Evolutionary conservation across 2,329 filamentous ascomycete species (phyloP), one percentile per base, ranked within the genome.

Genomic region (Hypoxylon sp.): DNA sequence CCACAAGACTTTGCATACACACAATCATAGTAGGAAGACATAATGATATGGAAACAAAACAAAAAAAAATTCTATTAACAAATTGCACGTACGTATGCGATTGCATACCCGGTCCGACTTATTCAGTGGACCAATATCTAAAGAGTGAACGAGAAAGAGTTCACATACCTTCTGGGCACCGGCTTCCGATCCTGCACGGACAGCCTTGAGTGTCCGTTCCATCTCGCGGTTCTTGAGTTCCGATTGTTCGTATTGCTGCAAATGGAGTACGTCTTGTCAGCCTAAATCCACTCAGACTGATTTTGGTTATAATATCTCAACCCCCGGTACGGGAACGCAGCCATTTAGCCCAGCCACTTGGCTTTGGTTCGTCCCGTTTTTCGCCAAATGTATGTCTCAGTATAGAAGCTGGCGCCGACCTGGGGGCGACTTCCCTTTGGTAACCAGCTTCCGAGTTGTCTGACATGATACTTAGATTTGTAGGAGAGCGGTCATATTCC

Each of bases 221-320:
- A 88, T 76, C 60, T 88, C 85, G 68, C 84, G 82, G 56, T 82
- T 85, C 46, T 87, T 86, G 68, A 84, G 81, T 68, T 88, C 86
- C 12, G 83, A 80, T 71, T 86, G 83, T 67, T 88, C 86, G 71
- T 86, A 81, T 85, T 88, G 86, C 85, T 88, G 71, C 43, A 68
- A 47, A 55, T 57, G 51, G 57, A 61, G 57, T 48, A 68, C 8
- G 53, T 54, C 32, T 46, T 54, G 74, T 70, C 74, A 76, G 70
- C 59, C 52, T 41, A 55, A 21, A 34, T 52, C 46, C 48, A 25
- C 30, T 46, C 41, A 47, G 25, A 52, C 12, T 16, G 8, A 48
- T 32, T 16, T 41, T 29, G 14, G 45, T 41, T 37, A 25, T 53
- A 54, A 55, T 39, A 56, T 25, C 23, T 46, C 14, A 37, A 45